A percentile compares a stretch with the other conserved stretches of the same genome.
Evolutionary conservation across 1,284 basidiomycete genomes (phyloP).

Genomic region (Trichosporon sp.): DNA sequence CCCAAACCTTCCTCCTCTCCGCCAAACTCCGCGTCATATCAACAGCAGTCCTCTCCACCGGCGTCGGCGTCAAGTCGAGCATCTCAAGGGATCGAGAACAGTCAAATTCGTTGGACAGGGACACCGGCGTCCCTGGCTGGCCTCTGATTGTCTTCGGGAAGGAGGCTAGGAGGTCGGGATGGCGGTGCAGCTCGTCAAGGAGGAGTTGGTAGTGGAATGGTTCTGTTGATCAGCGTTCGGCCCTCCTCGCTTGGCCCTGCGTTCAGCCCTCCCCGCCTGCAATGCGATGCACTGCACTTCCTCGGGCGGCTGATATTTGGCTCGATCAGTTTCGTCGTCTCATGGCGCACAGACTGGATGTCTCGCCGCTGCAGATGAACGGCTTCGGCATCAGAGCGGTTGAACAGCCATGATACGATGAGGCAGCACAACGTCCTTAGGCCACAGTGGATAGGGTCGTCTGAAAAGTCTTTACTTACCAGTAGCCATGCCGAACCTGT

Average conservation of each 20-base stretch:
- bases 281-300: too few species aligned
- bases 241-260: too few species aligned
- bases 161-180: slow-evolving; percentile 6
- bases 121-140: slow-evolving; percentile 15
- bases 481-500: slow-evolving; percentile 23
- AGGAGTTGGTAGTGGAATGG: slow-evolving; percentile 23
- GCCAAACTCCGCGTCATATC: slow-evolving; percentile 24
- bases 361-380: too few species aligned
- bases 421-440: too few species aligned
- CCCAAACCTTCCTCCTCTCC: slow-evolving; percentile 9
- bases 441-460: too few species aligned
- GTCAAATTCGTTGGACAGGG: slow-evolving; percentile 23
- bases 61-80: slow-evolving; percentile 13
- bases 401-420: too few species aligned
- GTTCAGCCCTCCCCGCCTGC: too few species aligned
- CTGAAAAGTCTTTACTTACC: too few species aligned
- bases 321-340: too few species aligned
- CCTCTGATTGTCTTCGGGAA: slow-evolving; percentile 20
- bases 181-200: slow-evolving; percentile 13
- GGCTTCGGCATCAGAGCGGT: too few species aligned
- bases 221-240: slow-evolving; percentile 8
- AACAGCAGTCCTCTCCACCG: slow-evolving; percentile 20
- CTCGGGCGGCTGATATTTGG: too few species aligned
- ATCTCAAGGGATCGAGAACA: slow-evolving; percentile 15
- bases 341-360: too few species aligned